These are phyloP conservation scores for Lablab purpureus DNA, from an alignment of 306 rosid genomes.

Conservation along the genomic window DNA sequence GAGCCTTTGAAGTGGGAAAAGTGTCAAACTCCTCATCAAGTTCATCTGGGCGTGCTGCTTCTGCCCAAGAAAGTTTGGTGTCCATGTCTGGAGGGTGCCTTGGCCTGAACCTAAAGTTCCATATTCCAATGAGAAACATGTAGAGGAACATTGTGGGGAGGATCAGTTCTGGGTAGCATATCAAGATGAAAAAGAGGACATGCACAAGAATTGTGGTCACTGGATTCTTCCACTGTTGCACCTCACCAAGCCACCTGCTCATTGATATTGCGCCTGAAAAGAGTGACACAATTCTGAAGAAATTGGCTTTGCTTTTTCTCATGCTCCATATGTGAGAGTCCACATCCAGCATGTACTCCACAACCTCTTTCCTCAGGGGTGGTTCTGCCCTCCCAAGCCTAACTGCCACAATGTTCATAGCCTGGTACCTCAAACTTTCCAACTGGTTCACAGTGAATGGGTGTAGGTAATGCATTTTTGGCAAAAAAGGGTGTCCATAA, in stretches of 20 bases:
- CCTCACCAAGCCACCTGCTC: conserved; percentile 78
- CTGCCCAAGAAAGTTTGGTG: conserved; percentile 83
- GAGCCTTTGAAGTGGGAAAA: conserved; percentile 68
- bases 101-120: conserved; percentile 71
- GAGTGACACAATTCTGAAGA: conserved; percentile 70
- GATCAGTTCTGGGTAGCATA: conserved; percentile 78
- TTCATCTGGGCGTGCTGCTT: conserved; percentile 68
- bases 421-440: conserved; percentile 76
- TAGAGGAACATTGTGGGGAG: conserved; percentile 79
- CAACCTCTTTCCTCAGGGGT: conserved; percentile 78
- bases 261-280: conserved; percentile 70
- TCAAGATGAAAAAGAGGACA: conserved; percentile 67
- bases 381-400: conserved; percentile 86
- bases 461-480: conserved; percentile 84
- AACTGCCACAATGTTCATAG: conserved; percentile 75
- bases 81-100: conserved; percentile 85
- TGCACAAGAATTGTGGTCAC: conserved; percentile 76
- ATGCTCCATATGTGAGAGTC: conserved; percentile 94
- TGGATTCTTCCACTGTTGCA: conserved; percentile 77
- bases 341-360: conserved; percentile 87
- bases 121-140: conserved; percentile 84
- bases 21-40: conserved; percentile 76
- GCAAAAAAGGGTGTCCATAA: conserved; percentile 60
- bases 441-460: conserved; percentile 88
- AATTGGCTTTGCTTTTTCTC: conserved; percentile 87